A percentile compares a stretch with the other conserved stretches of the same genome.
These are phyloP conservation scores for Canavalia ensiformis DNA, from an alignment of 306 rosid genomes.

Conservation along the genomic window DNA sequence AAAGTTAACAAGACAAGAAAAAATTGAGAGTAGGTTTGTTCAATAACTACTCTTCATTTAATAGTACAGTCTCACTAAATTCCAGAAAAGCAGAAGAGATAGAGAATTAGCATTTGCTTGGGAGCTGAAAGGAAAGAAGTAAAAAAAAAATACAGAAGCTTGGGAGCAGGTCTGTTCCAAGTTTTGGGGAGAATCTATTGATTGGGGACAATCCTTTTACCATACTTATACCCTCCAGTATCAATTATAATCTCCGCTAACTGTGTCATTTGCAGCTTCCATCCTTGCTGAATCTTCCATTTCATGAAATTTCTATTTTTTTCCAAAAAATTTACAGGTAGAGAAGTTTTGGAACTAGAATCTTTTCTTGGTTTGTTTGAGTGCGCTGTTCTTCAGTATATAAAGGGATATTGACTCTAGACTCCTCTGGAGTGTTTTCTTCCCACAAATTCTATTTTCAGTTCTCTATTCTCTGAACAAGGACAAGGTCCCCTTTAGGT, in stretches of 20 bases:
- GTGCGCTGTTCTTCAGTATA: too few species aligned
- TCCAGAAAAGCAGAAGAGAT: not conserved
- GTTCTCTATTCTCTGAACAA: not conserved
- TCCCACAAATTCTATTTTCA: not conserved
- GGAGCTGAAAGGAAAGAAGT: not conserved
- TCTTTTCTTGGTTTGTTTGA: too few species aligned
- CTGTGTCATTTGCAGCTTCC: not conserved
- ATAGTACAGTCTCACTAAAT: not conserved
- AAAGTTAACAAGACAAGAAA: not conserved
- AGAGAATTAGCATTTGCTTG: slow-evolving; percentile 8
- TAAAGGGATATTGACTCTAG: not conserved
- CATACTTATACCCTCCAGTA: not conserved
- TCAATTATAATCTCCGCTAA: too few species aligned
- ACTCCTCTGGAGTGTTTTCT: too few species aligned
- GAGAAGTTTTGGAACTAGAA: too few species aligned
- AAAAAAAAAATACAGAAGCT: not conserved
- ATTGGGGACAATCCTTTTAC: not conserved
- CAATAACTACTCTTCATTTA: not conserved
- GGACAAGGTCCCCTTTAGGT: not conserved
- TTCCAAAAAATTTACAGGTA: too few species aligned
- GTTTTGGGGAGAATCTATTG: not conserved
- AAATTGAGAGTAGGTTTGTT: not conserved
- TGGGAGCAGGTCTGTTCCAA: not conserved
- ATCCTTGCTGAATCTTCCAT: too few species aligned
- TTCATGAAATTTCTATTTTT: too few species aligned